phyloP scores from a whole-genome alignment of 495 filamentous ascomycete species.

The Tuber aestivum region DNA sequence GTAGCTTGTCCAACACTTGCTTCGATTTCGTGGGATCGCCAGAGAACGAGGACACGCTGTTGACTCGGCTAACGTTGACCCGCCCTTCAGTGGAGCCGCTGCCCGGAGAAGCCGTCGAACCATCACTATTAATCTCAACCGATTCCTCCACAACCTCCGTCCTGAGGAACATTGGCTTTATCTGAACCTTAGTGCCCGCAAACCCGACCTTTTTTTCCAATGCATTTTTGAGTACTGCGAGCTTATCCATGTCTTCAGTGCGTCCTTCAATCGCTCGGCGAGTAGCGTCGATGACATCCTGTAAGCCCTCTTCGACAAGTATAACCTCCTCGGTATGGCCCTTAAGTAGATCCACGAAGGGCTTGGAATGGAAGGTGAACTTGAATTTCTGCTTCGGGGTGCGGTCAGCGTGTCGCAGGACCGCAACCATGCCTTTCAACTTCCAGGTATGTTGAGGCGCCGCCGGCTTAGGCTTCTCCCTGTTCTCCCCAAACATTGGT shows the following conservation, averaged over 20 bases:
- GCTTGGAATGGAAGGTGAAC: constrained; percentile 94
- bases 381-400: constrained; percentile 99
- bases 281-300: constrained; percentile 80
- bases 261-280: constrained; percentile 67
- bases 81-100: constrained; percentile 1
- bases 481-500: constrained; percentile 40
- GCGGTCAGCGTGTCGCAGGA: constrained; percentile 90
- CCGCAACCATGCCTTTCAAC: constrained; percentile 95
- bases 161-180: constrained; percentile 96
- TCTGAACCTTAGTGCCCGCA: constrained; percentile 96
- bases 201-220: constrained; percentile 85
- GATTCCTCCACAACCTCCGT: constrained; percentile 54
- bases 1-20: constrained; percentile 72
- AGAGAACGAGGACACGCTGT: constrained; percentile 14
- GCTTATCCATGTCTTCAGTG: constrained; percentile 78
- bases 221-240: constrained; percentile 73
- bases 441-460: constrained; percentile 96
- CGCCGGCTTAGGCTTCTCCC: constrained; percentile 59
- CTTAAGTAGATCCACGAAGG: constrained; percentile 87
- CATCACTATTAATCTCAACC: constrained; percentile 1
- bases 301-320: constrained; percentile 83
- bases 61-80: constrained; percentile 29
- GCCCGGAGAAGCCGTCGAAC: neutral
- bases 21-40: constrained; percentile 15
- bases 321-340: constrained; percentile 96